phyloP scores from a whole-genome alignment of 306 rosid species.

The Astragalus membranaceus region DNA sequence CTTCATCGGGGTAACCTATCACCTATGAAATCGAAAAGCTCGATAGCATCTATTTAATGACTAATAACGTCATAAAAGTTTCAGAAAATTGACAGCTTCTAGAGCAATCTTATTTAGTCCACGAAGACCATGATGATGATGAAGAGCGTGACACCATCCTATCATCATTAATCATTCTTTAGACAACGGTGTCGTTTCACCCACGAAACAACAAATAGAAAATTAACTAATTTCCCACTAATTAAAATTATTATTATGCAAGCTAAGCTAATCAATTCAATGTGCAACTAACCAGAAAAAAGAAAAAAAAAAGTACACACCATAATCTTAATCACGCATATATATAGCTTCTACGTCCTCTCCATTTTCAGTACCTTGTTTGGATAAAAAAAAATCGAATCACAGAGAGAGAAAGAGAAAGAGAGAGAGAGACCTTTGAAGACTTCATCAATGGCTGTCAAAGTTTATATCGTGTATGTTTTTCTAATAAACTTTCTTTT shows the following conservation, averaged over 20 bases:
- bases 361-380: not conserved
- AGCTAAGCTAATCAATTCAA: conserved; percentile 7
- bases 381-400: not conserved
- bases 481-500: not conserved
- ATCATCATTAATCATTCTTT: conserved; percentile 48
- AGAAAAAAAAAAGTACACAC: too few species aligned
- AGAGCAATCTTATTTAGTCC: conserved; percentile 18
- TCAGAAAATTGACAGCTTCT: conserved; percentile 26
- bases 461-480: conserved; percentile 84
- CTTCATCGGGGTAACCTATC: too few species aligned
- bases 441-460: conserved; percentile 71
- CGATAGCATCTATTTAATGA: not conserved
- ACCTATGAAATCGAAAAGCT: not conserved
- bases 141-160: conserved; percentile 82
- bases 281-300: conserved; percentile 20
- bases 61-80: not conserved
- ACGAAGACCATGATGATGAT: conserved; percentile 39
- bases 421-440: not conserved
- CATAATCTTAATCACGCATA: not conserved
- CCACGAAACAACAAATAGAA: not conserved
- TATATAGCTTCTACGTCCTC: conserved; percentile 20
- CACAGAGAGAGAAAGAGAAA: not conserved
- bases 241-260: conserved; percentile 11
- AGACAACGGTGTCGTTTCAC: conserved; percentile 32
- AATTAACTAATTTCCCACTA: not conserved